Percentiles rank a stretch among this genome's conserved stretches.
Conservation (phyloP, 306 rosid species). For the Corylus americana region DNA sequence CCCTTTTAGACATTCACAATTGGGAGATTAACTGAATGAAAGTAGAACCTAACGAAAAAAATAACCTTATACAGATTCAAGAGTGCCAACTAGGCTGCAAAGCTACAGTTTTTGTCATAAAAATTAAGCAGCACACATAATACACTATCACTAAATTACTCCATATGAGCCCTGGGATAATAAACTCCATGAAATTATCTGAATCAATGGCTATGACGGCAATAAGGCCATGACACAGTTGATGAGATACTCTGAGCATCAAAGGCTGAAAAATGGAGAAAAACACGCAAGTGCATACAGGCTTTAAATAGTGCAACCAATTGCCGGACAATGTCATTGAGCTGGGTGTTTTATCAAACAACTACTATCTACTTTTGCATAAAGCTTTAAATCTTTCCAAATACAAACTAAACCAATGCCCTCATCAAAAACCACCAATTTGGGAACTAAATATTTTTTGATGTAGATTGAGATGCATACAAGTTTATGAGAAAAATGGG, state of each 20-base stretch:
- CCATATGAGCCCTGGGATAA: background rate
- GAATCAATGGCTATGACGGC: background rate
- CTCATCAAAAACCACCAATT: background rate
- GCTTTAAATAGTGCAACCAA: background rate
- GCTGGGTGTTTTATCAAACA: background rate
- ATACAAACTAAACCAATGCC: background rate
- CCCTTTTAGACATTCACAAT: background rate
- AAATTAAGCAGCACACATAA: constrained; percentile 8
- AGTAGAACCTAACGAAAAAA: background rate
- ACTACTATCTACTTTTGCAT: background rate
- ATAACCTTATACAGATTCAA: background rate
- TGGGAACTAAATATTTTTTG: background rate
- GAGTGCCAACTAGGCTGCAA: constrained; percentile 13
- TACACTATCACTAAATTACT: background rate
- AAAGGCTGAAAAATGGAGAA: background rate
- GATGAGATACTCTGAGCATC: background rate
- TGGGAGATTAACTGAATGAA: background rate
- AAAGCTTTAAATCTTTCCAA: background rate
- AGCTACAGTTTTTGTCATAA: background rate
- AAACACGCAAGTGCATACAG: background rate
- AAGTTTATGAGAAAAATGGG: too few relatives aligned
- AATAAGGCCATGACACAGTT: background rate
- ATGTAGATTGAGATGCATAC: too few relatives aligned
- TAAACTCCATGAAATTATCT: background rate
- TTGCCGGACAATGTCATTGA: background rate